A percentile compares a stretch with the other conserved stretches of the same genome.
Conservation (phyloP, 1,284 basidiomycete genomes). For the Puccinia novopanici region DNA sequence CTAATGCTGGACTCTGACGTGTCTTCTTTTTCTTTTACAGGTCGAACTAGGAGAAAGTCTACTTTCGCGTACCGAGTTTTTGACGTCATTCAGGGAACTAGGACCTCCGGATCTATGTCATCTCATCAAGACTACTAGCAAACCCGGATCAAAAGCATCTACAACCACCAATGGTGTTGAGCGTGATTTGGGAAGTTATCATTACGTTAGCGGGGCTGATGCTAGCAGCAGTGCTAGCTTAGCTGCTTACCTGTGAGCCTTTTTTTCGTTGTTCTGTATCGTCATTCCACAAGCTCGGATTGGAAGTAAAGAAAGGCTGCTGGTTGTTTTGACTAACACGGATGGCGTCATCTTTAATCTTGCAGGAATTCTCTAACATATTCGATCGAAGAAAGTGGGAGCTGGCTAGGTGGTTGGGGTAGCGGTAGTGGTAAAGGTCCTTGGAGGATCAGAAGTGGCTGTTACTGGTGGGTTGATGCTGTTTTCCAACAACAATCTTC, state of each 20-base stretch:
- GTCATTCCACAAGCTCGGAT: neutral
- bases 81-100: conserved; percentile 91
- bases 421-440: conserved; percentile 58
- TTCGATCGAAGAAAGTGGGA: conserved; percentile 82
- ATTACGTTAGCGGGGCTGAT: conserved; percentile 93
- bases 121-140: conserved; percentile 82
- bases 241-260: conserved; percentile 77
- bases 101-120: conserved; percentile 96
- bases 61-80: conserved; percentile 83
- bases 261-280: neutral
- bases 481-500: neutral
- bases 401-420: conserved; percentile 85
- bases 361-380: conserved; percentile 83
- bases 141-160: conserved; percentile 71
- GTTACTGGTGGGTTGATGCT: conserved; percentile 75
- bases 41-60: conserved; percentile 87
- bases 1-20: neutral
- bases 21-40: conserved; percentile 62
- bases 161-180: conserved; percentile 67
- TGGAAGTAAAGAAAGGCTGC: neutral
- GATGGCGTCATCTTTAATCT: neutral
- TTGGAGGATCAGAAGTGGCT: conserved; percentile 93
- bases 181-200: conserved; percentile 80
- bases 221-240: conserved; percentile 94
- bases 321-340: neutral